These are phyloP conservation scores for Tolypocladium guangdongense DNA, from an alignment of 2,329 filamentous ascomycete genomes.

Conservation along the genomic window DNA sequence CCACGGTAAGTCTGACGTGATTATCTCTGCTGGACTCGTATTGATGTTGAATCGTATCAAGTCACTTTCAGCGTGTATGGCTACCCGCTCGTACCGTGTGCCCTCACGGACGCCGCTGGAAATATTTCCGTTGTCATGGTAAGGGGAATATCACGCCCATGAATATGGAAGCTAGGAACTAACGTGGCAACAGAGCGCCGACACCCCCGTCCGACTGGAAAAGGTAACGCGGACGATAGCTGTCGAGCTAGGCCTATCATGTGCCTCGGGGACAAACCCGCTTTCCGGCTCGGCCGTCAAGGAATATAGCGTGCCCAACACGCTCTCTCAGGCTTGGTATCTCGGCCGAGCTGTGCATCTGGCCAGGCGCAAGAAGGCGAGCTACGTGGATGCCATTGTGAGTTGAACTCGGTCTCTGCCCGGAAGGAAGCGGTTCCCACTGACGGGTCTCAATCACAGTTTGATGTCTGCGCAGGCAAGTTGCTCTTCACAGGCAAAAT, in stretches of 20 bases:
- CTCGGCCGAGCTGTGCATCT: conserved; percentile 19
- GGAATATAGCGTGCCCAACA: conserved; percentile 20
- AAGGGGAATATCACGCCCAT: background rate
- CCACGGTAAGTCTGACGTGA: conserved; percentile 12
- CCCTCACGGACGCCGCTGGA: conserved; percentile 24
- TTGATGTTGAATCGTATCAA: conserved; percentile 6
- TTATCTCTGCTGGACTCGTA: rapidly evolving
- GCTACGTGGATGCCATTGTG: conserved; percentile 16
- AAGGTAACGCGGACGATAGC: conserved; percentile 23
- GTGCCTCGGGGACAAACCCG: conserved; percentile 23
- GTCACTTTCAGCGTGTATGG: conserved; percentile 28
- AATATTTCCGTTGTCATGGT: conserved; percentile 23
- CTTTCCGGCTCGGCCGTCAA: conserved; percentile 22
- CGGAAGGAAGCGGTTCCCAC: background rate
- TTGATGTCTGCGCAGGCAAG: conserved; percentile 21
- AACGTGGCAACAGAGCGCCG: conserved; percentile 14
- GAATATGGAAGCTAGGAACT: background rate
- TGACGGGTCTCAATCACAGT: conserved; percentile 5
- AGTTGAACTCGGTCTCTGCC: background rate
- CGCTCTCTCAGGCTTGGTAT: conserved; percentile 23
- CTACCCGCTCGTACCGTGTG: conserved; percentile 22
- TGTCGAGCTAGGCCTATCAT: conserved; percentile 27
- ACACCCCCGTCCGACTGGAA: conserved; percentile 23
- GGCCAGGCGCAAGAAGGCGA: conserved; percentile 17
- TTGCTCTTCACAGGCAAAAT: conserved; percentile 29